A percentile compares a stretch with the other conserved stretches of the same genome.
These are phyloP conservation scores for Paraurostyla sp. DNA, from an alignment of 73 alveolate species.

Conservation along the genomic window DNA sequence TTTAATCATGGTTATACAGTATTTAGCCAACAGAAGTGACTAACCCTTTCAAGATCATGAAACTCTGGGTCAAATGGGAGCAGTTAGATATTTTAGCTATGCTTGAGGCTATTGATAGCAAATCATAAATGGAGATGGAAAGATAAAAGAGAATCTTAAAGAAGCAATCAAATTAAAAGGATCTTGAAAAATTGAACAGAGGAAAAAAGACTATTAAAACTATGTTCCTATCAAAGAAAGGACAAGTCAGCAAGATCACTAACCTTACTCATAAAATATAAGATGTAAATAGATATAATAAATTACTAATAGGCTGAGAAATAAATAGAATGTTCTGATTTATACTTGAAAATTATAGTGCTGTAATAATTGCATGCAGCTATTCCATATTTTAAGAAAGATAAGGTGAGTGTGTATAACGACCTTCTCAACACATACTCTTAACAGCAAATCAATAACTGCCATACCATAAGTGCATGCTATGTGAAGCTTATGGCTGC, in stretches of 20 bases:
- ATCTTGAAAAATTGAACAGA: constrained; percentile 18
- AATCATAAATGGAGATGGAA: neutral
- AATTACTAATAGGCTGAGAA: constrained; percentile 25
- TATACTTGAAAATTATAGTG: neutral
- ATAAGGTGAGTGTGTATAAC: constrained; percentile 22
- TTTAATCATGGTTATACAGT: neutral
- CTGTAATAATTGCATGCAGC: constrained; percentile 11
- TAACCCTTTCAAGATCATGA: constrained; percentile 37
- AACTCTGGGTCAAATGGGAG: constrained; percentile 58
- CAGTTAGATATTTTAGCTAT: constrained; percentile 26
- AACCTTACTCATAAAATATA: neutral
- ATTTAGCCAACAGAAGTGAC: neutral
- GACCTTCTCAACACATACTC: constrained; percentile 40
- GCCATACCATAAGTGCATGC: constrained; percentile 30
- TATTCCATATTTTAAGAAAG: constrained; percentile 52
- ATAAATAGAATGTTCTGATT: constrained; percentile 48
- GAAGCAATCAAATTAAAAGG: neutral
- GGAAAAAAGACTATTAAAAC: constrained; percentile 32
- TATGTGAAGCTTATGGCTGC: constrained; percentile 10
- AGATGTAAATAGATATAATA: constrained; percentile 1
- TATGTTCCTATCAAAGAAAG: constrained; percentile 29
- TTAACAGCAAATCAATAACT: neutral
- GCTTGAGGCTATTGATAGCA: constrained; percentile 11
- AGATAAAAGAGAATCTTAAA: neutral
- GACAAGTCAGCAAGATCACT: constrained; percentile 36